Evolutionary conservation across 768 basidiomycete species (phyloP).

Genomic region (Psilocybe sp.): DNA sequence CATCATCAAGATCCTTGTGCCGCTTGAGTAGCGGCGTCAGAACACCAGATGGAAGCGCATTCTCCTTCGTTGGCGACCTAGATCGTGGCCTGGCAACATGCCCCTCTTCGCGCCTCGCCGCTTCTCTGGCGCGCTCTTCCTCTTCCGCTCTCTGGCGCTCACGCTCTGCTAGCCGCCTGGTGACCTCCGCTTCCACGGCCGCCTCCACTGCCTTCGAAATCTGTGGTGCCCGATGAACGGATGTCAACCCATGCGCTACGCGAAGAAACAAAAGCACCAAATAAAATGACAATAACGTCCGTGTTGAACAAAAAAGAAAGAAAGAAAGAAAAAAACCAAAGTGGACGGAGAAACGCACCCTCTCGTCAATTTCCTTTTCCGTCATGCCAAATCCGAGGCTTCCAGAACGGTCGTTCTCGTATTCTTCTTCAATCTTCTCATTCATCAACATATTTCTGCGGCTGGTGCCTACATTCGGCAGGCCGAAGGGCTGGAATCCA

Average conservation of each 20-base stretch:
- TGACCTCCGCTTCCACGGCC: constrained; percentile 74
- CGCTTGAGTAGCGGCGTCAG: constrained; percentile 62
- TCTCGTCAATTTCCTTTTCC: constrained; percentile 73
- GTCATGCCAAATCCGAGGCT: constrained; percentile 42
- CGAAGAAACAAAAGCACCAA: not conserved
- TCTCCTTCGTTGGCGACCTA: constrained; percentile 34
- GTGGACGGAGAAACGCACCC: constrained; percentile 53
- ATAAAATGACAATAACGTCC: not conserved
- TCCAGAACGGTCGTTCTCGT: constrained; percentile 28
- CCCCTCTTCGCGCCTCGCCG: constrained; percentile 22
- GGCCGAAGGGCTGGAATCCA: constrained; percentile 35
- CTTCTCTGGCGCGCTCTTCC: constrained; percentile 32
- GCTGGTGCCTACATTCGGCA: constrained; percentile 22
- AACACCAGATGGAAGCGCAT: constrained; percentile 43
- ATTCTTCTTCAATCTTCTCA: constrained; percentile 26
- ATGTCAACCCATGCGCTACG: not conserved
- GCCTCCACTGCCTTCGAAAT: constrained; percentile 73
- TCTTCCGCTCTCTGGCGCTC: constrained; percentile 39
- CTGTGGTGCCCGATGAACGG: constrained; percentile 28
- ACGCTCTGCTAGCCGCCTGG: constrained; percentile 56
- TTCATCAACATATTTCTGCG: constrained; percentile 12
- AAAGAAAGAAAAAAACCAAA: constrained; percentile 3
- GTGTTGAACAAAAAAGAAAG: not conserved
- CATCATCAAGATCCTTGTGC: constrained; percentile 67
- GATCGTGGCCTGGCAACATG: constrained; percentile 23